These are phyloP conservation scores for Talaromyces sp. DNA, from an alignment of 2,329 filamentous ascomycete species.

Conservation along the genomic window DNA sequence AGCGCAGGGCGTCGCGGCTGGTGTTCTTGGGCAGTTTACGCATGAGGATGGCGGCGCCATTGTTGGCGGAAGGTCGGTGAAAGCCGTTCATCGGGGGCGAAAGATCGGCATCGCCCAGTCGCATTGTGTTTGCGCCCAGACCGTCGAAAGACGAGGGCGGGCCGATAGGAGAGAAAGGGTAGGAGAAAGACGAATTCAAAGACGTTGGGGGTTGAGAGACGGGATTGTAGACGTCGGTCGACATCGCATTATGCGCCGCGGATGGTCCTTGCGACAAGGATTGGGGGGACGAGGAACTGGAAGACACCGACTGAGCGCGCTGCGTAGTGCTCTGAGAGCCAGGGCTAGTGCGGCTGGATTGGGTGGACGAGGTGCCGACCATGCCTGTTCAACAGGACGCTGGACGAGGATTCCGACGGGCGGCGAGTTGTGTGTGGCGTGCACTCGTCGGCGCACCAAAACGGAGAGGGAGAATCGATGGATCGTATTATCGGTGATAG, in stretches of 20 bases:
- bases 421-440: not conserved
- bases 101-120: constrained; percentile 29
- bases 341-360: constrained; percentile 38
- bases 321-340: constrained; percentile 35
- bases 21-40: constrained; percentile 56
- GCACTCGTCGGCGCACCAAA: not conserved
- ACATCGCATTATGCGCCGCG: constrained; percentile 38
- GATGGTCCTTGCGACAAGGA: constrained; percentile 30
- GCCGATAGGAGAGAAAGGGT: constrained; percentile 35
- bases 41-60: constrained; percentile 46
- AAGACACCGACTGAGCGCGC: constrained; percentile 34
- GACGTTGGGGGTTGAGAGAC: constrained; percentile 31
- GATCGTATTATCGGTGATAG: not conserved
- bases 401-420: not conserved
- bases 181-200: constrained; percentile 29
- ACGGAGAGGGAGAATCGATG: not conserved
- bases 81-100: constrained; percentile 31
- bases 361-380: constrained; percentile 37
- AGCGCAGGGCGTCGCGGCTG: constrained; percentile 53
- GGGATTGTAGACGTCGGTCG: constrained; percentile 38
- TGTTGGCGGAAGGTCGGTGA: constrained; percentile 17
- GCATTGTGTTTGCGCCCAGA: constrained; percentile 26
- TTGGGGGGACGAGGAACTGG: constrained; percentile 34
- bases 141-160: constrained; percentile 31
- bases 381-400: constrained; percentile 25